A percentile compares a stretch with the other conserved stretches of the same genome.
phyloP scores from a whole-genome alignment of 176 grass and related monocot species.

The Panicum miliaceum region DNA sequence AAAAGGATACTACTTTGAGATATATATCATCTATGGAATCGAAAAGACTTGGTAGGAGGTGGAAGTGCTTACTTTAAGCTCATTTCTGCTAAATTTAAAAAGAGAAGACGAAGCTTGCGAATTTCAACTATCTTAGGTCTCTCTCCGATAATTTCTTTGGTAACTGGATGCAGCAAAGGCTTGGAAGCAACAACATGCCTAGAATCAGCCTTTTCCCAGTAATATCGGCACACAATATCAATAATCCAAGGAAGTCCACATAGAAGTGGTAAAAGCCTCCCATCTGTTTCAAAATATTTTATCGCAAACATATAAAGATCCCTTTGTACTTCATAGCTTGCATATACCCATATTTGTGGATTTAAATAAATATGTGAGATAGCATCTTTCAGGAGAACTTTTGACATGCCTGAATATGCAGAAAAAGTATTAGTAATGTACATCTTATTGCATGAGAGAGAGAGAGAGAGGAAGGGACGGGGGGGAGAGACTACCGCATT shows the following conservation, averaged over 20 bases:
- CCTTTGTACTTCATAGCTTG: constrained; percentile 84
- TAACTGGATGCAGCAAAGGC: constrained; percentile 57
- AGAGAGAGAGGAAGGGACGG: neutral
- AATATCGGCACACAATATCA: constrained; percentile 76
- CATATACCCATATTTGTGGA: constrained; percentile 89
- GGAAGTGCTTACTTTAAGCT: constrained; percentile 66
- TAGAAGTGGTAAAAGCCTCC: constrained; percentile 61
- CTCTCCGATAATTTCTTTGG: constrained; percentile 74
- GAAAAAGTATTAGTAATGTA: constrained; percentile 29
- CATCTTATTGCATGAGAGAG: constrained; percentile 41
- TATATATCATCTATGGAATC: neutral
- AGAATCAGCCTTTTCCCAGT: constrained; percentile 76
- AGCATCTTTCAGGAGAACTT: constrained; percentile 83
- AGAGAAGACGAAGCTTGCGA: constrained; percentile 80
- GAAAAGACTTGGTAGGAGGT: constrained; percentile 34
- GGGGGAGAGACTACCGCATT: constrained; percentile 54
- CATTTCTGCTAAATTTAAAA: constrained; percentile 95
- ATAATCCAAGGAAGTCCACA: constrained; percentile 81
- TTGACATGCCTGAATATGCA: constrained; percentile 73
- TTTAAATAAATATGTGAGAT: constrained; percentile 85
- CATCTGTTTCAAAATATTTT: constrained; percentile 84
- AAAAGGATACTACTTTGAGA: constrained; percentile 2
- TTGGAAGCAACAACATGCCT: constrained; percentile 51
- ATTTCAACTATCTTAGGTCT: constrained; percentile 78
- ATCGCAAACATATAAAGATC: constrained; percentile 88